Evolutionary conservation across 805 yeast species (phyloP), one percentile per base, ranked within the genome.

Genomic region (Yarrowia sp.): DNA sequence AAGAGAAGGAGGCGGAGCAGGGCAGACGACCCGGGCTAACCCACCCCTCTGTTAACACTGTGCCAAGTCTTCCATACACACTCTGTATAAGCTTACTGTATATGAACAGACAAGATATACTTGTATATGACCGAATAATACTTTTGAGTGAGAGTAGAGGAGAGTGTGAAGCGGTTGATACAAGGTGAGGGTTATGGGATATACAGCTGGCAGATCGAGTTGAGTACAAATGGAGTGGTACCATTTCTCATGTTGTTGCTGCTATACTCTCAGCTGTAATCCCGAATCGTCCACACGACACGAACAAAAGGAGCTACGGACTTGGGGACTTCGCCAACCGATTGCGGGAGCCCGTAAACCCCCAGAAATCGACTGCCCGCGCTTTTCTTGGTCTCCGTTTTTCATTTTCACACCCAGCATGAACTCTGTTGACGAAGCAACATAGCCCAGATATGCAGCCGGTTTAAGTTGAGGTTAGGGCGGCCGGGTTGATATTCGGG

Each of bases 51-150:
- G 33, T 14, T 14, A 10, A 8, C 14, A 8, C 14, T 30, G 33
- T 17, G 54, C 54, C 54, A 48, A 48, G 54, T 48, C 54, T 48
- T 48, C 54, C 54, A 48, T 32, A 48, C 38, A 48, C 38, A 48
- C 54, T 48, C 54, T 30, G 54, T 48, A 48, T 48, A 48, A 48
- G 54, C 54, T 48, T 48, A 48, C 52, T 4, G 2, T 6, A 4
- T n/a, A n/a, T n/a, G 22, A 32, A n/a, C 22, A 46, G 33, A 46
- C 35, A 26, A 46, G 35, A 46, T 41, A 10, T n/a, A n/a, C n/a
- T n/a, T n/a, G n/a, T n/a, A n/a, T 41, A 41, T 41, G 46, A n/a
- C 46, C 46, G 28, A 14, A 41, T 4, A 41, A 41, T 22, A 41
- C 10, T 7, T 41, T 38, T 16, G 21, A 9, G 26, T 21, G 24